Evolutionary conservation across 2,329 filamentous ascomycete species (phyloP).

Genomic region (Fusarium cyanostomum): DNA sequence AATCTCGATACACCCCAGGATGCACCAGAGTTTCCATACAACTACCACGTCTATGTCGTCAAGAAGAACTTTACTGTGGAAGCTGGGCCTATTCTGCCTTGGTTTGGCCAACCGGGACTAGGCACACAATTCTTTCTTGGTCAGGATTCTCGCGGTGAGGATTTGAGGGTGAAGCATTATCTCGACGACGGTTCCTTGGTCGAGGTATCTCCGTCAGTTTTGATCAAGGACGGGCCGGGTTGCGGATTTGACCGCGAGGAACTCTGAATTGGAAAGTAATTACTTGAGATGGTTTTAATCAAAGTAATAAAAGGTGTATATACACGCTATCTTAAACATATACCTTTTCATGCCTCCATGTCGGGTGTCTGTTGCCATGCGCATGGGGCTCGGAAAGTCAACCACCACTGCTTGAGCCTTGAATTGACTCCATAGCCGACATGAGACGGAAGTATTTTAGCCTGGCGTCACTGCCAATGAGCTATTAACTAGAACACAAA

Average conservation of each 20-base stretch:
- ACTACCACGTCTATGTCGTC: slow-evolving; percentile 26
- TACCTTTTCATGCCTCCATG: too few species aligned
- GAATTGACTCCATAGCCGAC: too few species aligned
- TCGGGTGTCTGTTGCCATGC: too few species aligned
- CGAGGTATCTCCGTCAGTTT: neutral
- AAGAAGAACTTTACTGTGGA: slow-evolving; percentile 15
- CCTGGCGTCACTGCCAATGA: too few species aligned
- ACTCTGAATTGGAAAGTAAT: too few species aligned
- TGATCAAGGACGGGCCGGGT: slow-evolving; percentile 8
- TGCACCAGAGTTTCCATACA: slow-evolving; percentile 17
- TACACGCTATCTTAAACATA: too few species aligned
- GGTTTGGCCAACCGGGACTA: slow-evolving; percentile 27
- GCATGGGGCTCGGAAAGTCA: too few species aligned
- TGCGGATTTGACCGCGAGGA: slow-evolving; percentile 11
- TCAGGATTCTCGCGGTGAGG: neutral
- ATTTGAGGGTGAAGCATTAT: slow-evolving; percentile 16
- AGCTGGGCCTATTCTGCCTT: slow-evolving; percentile 22
- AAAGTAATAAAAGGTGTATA: too few species aligned
- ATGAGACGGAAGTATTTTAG: too few species aligned
- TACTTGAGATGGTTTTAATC: too few species aligned
- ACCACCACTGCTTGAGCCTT: too few species aligned
- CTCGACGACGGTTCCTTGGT: neutral
- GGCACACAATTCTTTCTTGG: slow-evolving; percentile 27
- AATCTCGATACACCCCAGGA: slow-evolving; percentile 10
- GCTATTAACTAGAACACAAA: too few species aligned